These are phyloP conservation scores for Cornus florida DNA, from an alignment of 148 eudicot species.

Conservation along the genomic window DNA sequence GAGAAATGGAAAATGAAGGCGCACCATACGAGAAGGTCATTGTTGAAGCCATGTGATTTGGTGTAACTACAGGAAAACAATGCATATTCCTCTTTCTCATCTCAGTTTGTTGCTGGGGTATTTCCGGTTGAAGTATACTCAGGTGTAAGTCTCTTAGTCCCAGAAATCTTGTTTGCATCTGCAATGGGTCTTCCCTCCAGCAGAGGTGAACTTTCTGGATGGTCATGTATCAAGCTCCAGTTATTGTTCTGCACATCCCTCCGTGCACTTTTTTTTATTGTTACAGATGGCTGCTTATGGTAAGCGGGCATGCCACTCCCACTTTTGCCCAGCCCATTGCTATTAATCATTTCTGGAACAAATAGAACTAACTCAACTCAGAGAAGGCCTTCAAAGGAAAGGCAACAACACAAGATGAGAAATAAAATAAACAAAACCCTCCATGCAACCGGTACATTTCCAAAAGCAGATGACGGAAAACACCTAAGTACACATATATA, in stretches of 20 bases:
- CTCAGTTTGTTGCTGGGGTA: constrained; percentile 19
- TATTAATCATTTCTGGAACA: constrained; percentile 30
- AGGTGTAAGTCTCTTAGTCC: constrained; percentile 44
- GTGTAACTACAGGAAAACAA: constrained; percentile 18
- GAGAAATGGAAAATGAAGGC: constrained; percentile 26
- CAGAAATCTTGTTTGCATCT: constrained; percentile 31
- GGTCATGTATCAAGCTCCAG: constrained; percentile 19
- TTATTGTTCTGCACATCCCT: constrained; percentile 54
- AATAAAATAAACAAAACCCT: constrained; percentile 5
- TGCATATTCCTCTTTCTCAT: constrained; percentile 14
- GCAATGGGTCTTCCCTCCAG: constrained; percentile 26
- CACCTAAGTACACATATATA: neutral
- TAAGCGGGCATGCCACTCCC: constrained; percentile 12
- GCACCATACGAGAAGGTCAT: constrained; percentile 12
- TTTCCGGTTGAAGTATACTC: constrained; percentile 25
- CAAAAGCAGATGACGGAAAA: neutral
- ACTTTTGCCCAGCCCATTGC: constrained; percentile 16
- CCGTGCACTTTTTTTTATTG: constrained; percentile 34
- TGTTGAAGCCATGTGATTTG: constrained; percentile 17
- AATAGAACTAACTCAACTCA: constrained; percentile 6
- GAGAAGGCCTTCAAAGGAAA: constrained; percentile 10
- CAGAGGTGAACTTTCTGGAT: constrained; percentile 21
- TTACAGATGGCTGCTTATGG: constrained; percentile 27
- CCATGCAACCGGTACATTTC: neutral
- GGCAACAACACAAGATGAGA: constrained; percentile 4